Evolutionary conservation across 352 stramenopile genomes (phyloP).

Genomic region (Pythium rishiriense): DNA sequence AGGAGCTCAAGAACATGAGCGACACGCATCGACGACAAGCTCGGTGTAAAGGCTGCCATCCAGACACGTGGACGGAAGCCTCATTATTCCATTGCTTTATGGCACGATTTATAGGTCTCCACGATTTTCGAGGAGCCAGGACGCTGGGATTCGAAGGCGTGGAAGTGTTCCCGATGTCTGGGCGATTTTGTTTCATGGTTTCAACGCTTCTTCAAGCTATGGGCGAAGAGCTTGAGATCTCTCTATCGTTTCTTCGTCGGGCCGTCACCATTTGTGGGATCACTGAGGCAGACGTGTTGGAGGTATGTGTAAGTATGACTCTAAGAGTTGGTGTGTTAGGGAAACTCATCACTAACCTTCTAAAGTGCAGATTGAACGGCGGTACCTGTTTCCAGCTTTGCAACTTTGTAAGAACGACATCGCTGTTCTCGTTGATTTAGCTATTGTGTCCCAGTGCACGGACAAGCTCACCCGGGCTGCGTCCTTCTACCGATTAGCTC

Average conservation of each 20-base stretch:
- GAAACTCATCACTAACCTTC: background rate
- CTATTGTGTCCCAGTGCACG: constrained; percentile 54
- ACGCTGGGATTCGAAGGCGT: constrained; percentile 24
- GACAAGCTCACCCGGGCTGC: constrained; percentile 49
- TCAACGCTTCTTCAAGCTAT: constrained; percentile 27
- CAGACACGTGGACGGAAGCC: constrained; percentile 18
- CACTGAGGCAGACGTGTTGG: constrained; percentile 29
- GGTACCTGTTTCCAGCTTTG: constrained; percentile 54
- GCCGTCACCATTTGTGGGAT: constrained; percentile 15
- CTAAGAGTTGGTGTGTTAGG: background rate
- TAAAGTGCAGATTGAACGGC: constrained; percentile 40
- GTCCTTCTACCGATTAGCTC: constrained; percentile 46
- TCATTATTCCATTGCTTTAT: constrained; percentile 31
- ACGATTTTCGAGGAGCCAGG: constrained; percentile 30
- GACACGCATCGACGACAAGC: constrained; percentile 18
- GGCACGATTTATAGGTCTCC: constrained; percentile 29
- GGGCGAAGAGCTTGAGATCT: constrained; percentile 31
- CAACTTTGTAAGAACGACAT: constrained; percentile 50
- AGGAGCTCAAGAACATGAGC: constrained; percentile 13
- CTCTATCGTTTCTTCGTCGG: constrained; percentile 24
- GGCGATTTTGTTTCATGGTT: constrained; percentile 29
- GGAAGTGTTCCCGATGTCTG: constrained; percentile 15
- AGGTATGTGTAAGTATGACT: constrained; percentile 31
- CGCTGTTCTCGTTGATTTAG: constrained; percentile 51
- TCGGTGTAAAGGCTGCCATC: constrained; percentile 22